phyloP scores from a whole-genome alignment of 2,329 filamentous ascomycete species.

The Epichloe aotearoae region DNA sequence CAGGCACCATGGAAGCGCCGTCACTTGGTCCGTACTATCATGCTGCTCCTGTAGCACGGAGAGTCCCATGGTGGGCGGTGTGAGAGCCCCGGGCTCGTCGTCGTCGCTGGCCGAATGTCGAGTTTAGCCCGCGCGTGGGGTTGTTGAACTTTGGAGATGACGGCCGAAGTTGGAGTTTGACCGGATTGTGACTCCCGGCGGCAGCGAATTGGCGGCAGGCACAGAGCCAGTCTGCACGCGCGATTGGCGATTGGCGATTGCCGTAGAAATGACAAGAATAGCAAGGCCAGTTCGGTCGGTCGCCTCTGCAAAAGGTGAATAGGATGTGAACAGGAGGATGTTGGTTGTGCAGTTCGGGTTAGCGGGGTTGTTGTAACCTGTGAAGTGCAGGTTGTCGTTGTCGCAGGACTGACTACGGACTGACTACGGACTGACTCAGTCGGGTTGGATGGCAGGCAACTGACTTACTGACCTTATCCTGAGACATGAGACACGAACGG shows the following conservation, averaged over 20 bases:
- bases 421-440: neutral
- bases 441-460: neutral
- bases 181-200: neutral
- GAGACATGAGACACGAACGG: neutral
- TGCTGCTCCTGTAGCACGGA: slow-evolving; percentile 79
- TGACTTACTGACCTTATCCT: too few relatives aligned
- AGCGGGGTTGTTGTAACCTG: neutral
- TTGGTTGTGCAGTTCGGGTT: neutral
- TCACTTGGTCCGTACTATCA: slow-evolving; percentile 17
- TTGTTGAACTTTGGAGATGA: neutral
- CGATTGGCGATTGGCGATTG: too few relatives aligned
- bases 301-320: neutral
- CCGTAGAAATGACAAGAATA: neutral
- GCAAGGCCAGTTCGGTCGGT: neutral
- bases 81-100: slow-evolving; percentile 7
- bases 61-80: slow-evolving; percentile 54
- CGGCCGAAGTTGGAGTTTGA: neutral
- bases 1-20: neutral
- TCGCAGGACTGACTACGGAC: neutral
- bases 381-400: neutral
- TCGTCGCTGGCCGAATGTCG: neutral
- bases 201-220: neutral
- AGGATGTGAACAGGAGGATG: neutral
- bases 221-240: slow-evolving; percentile 2
- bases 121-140: neutral